Evolutionary conservation across 2,329 filamentous ascomycete species (phyloP).

Genomic region (Thermothelomyces thermophilus): DNA sequence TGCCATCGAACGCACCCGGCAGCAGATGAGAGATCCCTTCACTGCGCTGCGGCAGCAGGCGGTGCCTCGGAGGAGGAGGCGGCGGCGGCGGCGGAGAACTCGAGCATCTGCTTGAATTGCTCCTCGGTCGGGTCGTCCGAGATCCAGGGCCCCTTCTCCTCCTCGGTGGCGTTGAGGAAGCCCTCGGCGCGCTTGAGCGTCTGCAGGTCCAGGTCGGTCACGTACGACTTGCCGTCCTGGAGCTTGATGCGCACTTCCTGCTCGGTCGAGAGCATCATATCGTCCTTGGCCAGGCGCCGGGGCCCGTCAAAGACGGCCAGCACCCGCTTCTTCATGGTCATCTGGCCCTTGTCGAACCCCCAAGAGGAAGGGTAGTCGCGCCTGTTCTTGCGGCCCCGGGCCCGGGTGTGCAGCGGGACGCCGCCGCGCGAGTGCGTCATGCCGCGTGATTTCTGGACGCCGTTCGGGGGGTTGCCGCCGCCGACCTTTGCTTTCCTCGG

Average conservation of each 20-base stretch:
- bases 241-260: slow-evolving; percentile 87
- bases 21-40: too few relatives aligned
- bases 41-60: slow-evolving; percentile 14
- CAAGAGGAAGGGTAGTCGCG: slow-evolving; percentile 91
- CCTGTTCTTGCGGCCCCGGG: slow-evolving; percentile 75
- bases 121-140: slow-evolving; percentile 62
- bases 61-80: slow-evolving; percentile 26
- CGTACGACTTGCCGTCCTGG: slow-evolving; percentile 67
- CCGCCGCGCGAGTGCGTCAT: slow-evolving; percentile 74
- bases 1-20: too few relatives aligned
- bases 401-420: slow-evolving; percentile 49
- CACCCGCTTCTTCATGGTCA: slow-evolving; percentile 98
- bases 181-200: slow-evolving; percentile 84
- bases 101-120: slow-evolving; percentile 54
- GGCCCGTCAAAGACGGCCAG: slow-evolving; percentile 86
- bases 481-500: slow-evolving; percentile 51
- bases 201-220: slow-evolving; percentile 89
- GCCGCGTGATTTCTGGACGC: slow-evolving; percentile 61
- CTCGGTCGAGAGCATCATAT: slow-evolving; percentile 96
- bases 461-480: slow-evolving; percentile 47
- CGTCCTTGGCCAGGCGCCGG: slow-evolving; percentile 88
- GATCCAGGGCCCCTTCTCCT: slow-evolving; percentile 83
- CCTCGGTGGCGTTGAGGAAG: slow-evolving; percentile 69
- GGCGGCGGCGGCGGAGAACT: too few relatives aligned
- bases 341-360: slow-evolving; percentile 86